A percentile compares a stretch with the other conserved stretches of the same genome.
These are phyloP conservation scores for Mycena polygramma DNA, from an alignment of 768 basidiomycete species.

Conservation along the genomic window DNA sequence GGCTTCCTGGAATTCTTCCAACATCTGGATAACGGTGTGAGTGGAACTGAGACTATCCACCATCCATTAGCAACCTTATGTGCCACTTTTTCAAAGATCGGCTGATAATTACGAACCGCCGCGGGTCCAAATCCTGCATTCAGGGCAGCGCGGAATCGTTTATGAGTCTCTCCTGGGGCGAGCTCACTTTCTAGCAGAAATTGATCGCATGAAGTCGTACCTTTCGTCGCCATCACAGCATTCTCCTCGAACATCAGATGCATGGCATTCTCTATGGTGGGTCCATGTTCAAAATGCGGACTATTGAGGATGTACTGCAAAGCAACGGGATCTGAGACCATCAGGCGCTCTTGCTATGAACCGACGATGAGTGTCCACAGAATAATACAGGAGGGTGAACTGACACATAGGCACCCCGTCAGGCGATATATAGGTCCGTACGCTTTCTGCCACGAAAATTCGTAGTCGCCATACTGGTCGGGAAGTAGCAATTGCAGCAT, in stretches of 20 bases:
- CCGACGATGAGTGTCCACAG: background rate
- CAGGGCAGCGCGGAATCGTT: constrained; percentile 5
- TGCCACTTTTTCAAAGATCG: constrained; percentile 3
- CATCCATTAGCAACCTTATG: background rate
- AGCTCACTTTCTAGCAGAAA: too few species aligned
- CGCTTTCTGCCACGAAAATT: constrained; percentile 4
- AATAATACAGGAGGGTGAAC: background rate
- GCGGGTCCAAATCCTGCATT: constrained; percentile 9
- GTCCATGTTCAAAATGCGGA: constrained; percentile 7
- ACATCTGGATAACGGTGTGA: background rate
- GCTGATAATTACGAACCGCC: constrained; percentile 2
- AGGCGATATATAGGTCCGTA: constrained; percentile 6
- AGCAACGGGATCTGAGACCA: constrained; percentile 11
- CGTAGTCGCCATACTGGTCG: background rate
- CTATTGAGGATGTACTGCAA: constrained; percentile 8
- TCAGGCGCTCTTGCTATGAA: constrained; percentile 12
- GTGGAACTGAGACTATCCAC: background rate
- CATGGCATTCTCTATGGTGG: constrained; percentile 1
- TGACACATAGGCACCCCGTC: constrained; percentile 8
- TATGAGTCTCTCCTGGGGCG: constrained; percentile 7
- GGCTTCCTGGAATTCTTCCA: constrained; percentile 1
- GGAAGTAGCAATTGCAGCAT: constrained; percentile 9
- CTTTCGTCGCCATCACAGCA: constrained; percentile 11
- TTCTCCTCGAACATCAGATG: constrained; percentile 11
- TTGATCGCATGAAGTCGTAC: background rate